Evolutionary conservation across 768 basidiomycete species (phyloP), one percentile per base, ranked within the genome.

Genomic region (Phanerochaete carnosa): DNA sequence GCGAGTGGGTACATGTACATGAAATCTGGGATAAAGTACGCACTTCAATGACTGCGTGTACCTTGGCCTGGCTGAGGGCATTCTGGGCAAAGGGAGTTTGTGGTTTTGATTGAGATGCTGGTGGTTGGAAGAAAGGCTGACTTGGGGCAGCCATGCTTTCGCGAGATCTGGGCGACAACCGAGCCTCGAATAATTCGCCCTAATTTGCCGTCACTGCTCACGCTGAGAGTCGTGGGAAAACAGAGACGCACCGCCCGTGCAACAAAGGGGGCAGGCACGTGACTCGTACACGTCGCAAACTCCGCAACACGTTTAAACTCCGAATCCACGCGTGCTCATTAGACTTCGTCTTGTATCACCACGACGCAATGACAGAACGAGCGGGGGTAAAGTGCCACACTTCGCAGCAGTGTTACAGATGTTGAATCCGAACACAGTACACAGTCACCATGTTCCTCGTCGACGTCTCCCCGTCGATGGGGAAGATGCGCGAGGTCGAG

Each of bases 391-490:
- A 85, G 74, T 29, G 23, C 49, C n/a, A 29, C 3, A 16, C n/a
- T n/a, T n/a, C n/a, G n/a, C n/a, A n/a, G n/a, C n/a, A n/a, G n/a
- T n/a, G n/a, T n/a, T n/a, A n/a, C n/a, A n/a, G n/a, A n/a, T n/a
- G n/a, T n/a, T n/a, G n/a, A n/a, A n/a, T n/a, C n/a, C n/a, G n/a
- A n/a, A n/a, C n/a, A 28, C 68, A 94, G 92, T 93, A 87, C 70
- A 91, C 90, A 0, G 91, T 90, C 1, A 90, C 89, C 23, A 88
- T 94, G 83, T 97, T 94, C 70, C 82, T 96, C 67, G 76, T 98
- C 66, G 95, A 98, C 79, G 77, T 89, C 50, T 95, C 93, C 13
- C 82, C 88, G 57, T 87, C 94, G 45, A 98, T 97, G 95, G 88
- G 82, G 22, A 81, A 81, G 56, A 69, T 76, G 53, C 77, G 85